Percentiles rank a stretch among this genome's conserved stretches.
phyloP scores from a whole-genome alignment of 78 protist species.

The Emiliania huxleyi region DNA sequence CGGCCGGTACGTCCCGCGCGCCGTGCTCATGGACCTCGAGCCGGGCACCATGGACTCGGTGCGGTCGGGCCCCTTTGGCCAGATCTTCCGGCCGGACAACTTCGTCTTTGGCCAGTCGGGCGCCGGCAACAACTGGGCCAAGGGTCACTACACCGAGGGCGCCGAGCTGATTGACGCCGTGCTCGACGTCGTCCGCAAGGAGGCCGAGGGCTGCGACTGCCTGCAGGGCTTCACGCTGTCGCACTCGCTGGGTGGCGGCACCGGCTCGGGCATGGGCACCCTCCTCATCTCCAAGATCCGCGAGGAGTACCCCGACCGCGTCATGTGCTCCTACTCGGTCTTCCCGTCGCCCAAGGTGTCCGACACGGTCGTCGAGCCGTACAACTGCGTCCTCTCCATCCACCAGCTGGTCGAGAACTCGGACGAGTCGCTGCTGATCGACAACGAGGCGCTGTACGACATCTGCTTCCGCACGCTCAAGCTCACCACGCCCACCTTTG shows the following conservation, averaged over 20 bases:
- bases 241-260: conserved; percentile 99
- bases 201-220: conserved; percentile 95
- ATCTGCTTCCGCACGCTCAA: conserved; percentile 51
- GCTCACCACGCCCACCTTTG: conserved; percentile 89
- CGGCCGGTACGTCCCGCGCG: conserved; percentile 96
- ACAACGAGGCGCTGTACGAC: conserved; percentile 92
- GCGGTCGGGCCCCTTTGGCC: conserved; percentile 88
- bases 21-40: conserved; percentile 97
- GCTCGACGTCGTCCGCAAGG: conserved; percentile 94
- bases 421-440: conserved; percentile 85
- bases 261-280: conserved; percentile 97
- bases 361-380: conserved; percentile 93
- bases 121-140: conserved; percentile 97
- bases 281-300: conserved; percentile 63
- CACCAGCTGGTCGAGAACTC: conserved; percentile 89
- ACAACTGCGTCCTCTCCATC: conserved; percentile 92
- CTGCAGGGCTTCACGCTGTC: conserved; percentile 98
- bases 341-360: conserved; percentile 88
- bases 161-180: conserved; percentile 93
- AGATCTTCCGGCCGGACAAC: conserved; percentile 94
- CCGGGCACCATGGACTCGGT: conserved; percentile 96
- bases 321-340: conserved; percentile 79
- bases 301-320: conserved; percentile 97
- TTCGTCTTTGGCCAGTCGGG: conserved; percentile 92
- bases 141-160: conserved; percentile 98